Evolutionary conservation across 2,329 filamentous ascomycete genomes (phyloP).

Genomic region (Colletotrichum abscissum): DNA sequence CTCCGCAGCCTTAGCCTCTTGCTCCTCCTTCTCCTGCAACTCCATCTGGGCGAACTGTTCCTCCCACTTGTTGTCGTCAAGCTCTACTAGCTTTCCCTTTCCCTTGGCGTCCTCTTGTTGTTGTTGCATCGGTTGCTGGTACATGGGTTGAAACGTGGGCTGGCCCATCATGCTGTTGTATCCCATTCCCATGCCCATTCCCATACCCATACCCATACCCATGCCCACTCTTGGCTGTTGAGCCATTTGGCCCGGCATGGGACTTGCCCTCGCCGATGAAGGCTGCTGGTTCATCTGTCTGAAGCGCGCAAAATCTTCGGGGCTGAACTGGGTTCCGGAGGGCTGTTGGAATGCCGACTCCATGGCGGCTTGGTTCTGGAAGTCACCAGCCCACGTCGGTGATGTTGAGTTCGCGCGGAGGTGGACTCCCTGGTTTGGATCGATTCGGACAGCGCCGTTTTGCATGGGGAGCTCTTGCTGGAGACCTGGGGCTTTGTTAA

Average conservation of each 20-base stretch:
- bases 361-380: slow-evolving; percentile 73
- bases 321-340: slow-evolving; percentile 72
- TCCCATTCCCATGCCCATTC: slow-evolving; percentile 66
- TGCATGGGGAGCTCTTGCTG: slow-evolving; percentile 66
- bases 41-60: slow-evolving; percentile 94
- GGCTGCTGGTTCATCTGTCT: slow-evolving; percentile 76
- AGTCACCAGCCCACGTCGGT: slow-evolving; percentile 65
- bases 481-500: slow-evolving; percentile 78
- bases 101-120: slow-evolving; percentile 71
- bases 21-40: slow-evolving; percentile 67
- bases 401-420: slow-evolving; percentile 65
- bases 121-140: slow-evolving; percentile 56
- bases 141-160: slow-evolving; percentile 66
- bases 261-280: slow-evolving; percentile 62
- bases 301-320: slow-evolving; percentile 90
- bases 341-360: slow-evolving; percentile 75
- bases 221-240: slow-evolving; percentile 53
- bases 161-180: slow-evolving; percentile 67
- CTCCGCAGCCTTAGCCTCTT: slow-evolving; percentile 72
- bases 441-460: slow-evolving; percentile 59
- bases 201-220: slow-evolving; percentile 55
- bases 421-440: slow-evolving; percentile 60
- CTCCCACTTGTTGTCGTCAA: slow-evolving; percentile 96
- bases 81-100: slow-evolving; percentile 93
- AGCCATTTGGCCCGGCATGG: slow-evolving; percentile 67